These are phyloP conservation scores for Alnus glutinosa DNA, from an alignment of 306 rosid genomes.

Conservation along the genomic window DNA sequence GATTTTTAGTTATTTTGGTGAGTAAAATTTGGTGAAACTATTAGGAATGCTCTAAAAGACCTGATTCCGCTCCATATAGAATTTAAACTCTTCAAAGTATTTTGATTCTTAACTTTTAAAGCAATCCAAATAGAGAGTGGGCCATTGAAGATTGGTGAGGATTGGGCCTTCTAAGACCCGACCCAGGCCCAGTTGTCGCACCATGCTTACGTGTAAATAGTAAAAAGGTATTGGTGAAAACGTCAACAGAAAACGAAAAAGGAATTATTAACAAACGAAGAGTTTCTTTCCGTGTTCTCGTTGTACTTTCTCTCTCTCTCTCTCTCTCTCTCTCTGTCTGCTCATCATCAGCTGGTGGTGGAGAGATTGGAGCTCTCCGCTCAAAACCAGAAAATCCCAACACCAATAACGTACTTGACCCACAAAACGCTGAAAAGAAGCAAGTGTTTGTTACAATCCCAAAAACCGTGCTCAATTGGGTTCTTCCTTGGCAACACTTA, in stretches of 20 bases:
- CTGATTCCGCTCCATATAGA: too few species aligned
- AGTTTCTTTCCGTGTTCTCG: constrained; percentile 12
- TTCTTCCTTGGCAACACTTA: neutral
- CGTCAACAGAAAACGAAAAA: constrained; percentile 3
- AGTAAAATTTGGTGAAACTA: too few species aligned
- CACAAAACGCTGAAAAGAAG: neutral
- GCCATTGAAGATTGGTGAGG: neutral
- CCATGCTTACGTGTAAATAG: neutral
- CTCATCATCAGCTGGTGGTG: constrained; percentile 8
- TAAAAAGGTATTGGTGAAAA: neutral
- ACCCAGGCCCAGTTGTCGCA: neutral
- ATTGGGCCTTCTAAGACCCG: neutral
- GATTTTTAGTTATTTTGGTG: too few species aligned
- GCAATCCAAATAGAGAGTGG: too few species aligned
- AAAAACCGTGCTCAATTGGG: neutral
- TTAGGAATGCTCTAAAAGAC: too few species aligned
- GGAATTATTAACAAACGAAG: constrained; percentile 19
- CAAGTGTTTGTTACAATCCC: neutral
- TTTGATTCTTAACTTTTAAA: too few species aligned
- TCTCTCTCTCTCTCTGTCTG: constrained; percentile 23
- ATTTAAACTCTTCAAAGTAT: too few species aligned
- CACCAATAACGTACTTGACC: neutral
- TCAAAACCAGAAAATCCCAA: neutral
- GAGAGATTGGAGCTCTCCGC: constrained; percentile 23
- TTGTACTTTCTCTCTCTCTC: neutral